These are phyloP conservation scores for Pulveroboletus sp. DNA, from an alignment of 768 basidiomycete species.

Conservation along the genomic window DNA sequence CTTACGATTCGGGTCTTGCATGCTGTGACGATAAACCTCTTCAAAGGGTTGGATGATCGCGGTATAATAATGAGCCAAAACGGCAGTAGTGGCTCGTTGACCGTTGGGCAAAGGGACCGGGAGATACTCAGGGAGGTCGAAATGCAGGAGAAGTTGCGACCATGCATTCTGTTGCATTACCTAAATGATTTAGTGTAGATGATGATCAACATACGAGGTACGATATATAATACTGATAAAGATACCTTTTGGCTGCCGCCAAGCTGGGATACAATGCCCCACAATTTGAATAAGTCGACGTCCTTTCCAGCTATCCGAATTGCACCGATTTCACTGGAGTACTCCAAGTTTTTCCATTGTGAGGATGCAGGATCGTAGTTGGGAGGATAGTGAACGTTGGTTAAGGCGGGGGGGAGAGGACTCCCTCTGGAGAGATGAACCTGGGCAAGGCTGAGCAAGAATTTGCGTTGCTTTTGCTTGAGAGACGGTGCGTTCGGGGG, in stretches of 20 bases:
- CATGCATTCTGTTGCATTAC: conserved; percentile 53
- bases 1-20: conserved; percentile 57
- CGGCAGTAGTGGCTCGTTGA: conserved; percentile 43
- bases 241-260: conserved; percentile 65
- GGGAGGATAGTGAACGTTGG: conserved; percentile 51
- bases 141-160: conserved; percentile 48
- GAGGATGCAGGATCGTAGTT: conserved; percentile 62
- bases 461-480: conserved; percentile 56
- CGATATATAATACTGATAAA: conserved; percentile 15
- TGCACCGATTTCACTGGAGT: conserved; percentile 54
- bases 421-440: conserved; percentile 52
- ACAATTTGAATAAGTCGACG: conserved; percentile 72
- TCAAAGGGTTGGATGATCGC: conserved; percentile 68
- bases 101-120: conserved; percentile 45
- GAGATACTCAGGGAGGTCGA: conserved; percentile 59
- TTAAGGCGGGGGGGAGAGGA: conserved; percentile 76
- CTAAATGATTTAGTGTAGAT: conserved; percentile 28
- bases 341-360: conserved; percentile 63
- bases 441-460: conserved; percentile 56
- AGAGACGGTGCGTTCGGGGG: conserved; percentile 33
- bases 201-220: conserved; percentile 13
- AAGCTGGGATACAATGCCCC: conserved; percentile 52
- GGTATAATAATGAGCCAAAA: conserved; percentile 59
- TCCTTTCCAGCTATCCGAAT: conserved; percentile 72
- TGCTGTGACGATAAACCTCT: conserved; percentile 59